Evolutionary conservation across 257 asterid genomes (phyloP).

Genomic region (Solanum tacnaense): DNA sequence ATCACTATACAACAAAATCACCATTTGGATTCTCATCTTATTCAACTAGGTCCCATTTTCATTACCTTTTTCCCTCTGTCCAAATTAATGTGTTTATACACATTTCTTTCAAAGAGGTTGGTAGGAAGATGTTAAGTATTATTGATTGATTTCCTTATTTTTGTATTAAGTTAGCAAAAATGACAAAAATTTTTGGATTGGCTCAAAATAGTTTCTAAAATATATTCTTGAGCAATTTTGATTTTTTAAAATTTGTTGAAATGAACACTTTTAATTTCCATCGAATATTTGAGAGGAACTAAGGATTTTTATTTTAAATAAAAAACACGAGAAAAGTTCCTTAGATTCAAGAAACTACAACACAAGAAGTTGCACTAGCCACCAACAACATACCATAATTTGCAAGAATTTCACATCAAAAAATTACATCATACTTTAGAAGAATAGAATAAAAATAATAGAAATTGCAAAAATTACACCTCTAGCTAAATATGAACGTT

Average conservation of each 20-base stretch:
- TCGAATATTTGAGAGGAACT: not conserved
- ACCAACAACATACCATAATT: not conserved
- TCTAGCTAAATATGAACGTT: not conserved
- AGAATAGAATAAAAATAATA: not conserved
- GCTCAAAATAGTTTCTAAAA: not conserved
- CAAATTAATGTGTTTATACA: not conserved
- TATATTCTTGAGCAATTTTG: not conserved
- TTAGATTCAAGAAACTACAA: not conserved
- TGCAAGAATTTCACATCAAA: not conserved
- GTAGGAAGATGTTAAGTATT: not conserved
- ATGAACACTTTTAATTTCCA: not conserved
- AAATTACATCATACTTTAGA: not conserved
- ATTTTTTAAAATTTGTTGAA: not conserved
- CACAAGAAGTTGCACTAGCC: not conserved
- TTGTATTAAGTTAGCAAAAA: not conserved
- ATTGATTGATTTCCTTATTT: not conserved
- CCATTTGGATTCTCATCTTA: constrained; percentile 5
- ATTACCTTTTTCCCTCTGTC: not conserved
- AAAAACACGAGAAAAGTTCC: not conserved
- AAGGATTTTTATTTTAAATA: not conserved
- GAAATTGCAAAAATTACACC: not conserved
- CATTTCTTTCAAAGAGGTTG: constrained; percentile 9
- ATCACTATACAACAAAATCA: constrained; percentile 9
- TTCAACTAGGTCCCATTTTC: constrained; percentile 11
- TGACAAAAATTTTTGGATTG: not conserved